Base-by-base conservation (phyloP, 805 yeast genomes). In the Candida tallmaniae region DNA sequence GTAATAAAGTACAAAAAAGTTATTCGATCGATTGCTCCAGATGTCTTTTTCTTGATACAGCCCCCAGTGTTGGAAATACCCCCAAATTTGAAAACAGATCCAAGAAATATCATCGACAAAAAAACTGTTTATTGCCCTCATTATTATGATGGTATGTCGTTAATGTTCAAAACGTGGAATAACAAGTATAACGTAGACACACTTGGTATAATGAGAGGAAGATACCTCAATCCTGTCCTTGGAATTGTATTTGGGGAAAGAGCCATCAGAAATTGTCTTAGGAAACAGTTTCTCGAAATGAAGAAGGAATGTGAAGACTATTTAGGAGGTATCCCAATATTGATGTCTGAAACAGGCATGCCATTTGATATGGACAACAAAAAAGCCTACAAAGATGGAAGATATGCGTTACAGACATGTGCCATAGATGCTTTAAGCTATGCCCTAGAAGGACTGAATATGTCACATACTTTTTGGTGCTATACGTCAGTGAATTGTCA, bases 271-370 rank as follows among this genome's bases (percentile, higher is more conserved):
- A 80, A 76, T 41, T 82, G 87, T 39, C 60, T 90, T 31, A 68
- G 72, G 34, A 70, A 62, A 31, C 97, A 90, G 58, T 63, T 90
- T 38, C 47, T 54, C n/a, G 81, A 73, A 38, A 73, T 90, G 63
- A 73, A 70, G 35, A 50, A 54, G 14, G 97, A 93, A 52, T 77
- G 87, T 4, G 52, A 60, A 5, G 69, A 68, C 4, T 54, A 72
- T 20, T 56, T 89, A 23, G 97, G 97, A 3, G 32, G 55, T 7
- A 67, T 87, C 7, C 96, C 97, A 0, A 73, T 83, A 7, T 60
- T 90, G 15, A 79, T 93, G 70, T 76, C 95, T 1, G 98, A 90
- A 56, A 88, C 90, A n/a, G 98, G 98, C 5, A 86, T 90, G 81
- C 97, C 98, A 3, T 86, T 82, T 55, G 96, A 93, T 56, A 85